Conservation (phyloP, 2,329 filamentous ascomycete genomes). For the Clarireedia hainanense region DNA sequence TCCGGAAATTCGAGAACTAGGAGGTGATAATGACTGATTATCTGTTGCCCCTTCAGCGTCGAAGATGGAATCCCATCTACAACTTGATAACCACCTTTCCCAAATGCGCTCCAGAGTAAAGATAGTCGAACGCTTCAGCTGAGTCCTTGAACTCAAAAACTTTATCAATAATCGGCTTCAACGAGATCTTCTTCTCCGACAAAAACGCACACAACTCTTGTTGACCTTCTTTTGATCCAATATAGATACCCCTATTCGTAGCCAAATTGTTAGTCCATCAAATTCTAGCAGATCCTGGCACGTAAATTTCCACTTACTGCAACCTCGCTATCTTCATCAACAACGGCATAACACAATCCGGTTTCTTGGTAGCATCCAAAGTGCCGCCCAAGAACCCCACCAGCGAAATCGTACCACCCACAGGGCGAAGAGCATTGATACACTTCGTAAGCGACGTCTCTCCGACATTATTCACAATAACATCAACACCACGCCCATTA, state of each 20-base stretch:
- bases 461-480: background rate
- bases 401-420: background rate
- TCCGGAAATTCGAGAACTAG: too few species aligned
- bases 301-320: background rate
- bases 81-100: background rate
- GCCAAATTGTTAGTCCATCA: background rate
- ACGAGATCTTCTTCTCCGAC: background rate
- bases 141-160: background rate
- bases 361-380: background rate
- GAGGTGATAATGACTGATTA: too few species aligned
- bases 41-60: too few species aligned
- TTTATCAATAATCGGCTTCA: background rate
- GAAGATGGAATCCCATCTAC: too few species aligned
- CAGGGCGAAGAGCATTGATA: background rate
- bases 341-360: background rate
- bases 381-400: background rate
- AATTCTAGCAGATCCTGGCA: background rate
- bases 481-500: background rate
- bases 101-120: background rate
- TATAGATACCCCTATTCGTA: background rate
- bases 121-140: background rate
- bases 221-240: background rate
- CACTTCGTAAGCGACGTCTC: background rate
- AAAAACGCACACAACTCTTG: background rate
- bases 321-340: background rate